These are phyloP conservation scores for Gentiana dahurica DNA, from an alignment of 257 asterid species.

Conservation along the genomic window DNA sequence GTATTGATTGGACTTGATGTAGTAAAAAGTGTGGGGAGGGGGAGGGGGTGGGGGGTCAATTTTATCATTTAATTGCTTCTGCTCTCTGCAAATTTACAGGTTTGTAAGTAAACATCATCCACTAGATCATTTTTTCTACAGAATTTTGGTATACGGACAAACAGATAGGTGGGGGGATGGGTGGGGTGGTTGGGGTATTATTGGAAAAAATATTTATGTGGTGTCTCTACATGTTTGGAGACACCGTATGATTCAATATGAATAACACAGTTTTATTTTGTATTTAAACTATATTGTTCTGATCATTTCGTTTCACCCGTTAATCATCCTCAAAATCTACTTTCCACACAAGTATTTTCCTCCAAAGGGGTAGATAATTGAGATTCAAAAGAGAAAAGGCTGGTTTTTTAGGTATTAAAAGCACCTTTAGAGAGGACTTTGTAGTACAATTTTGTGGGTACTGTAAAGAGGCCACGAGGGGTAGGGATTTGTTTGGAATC, in stretches of 20 bases:
- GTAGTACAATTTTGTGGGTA: slow-evolving; percentile 33
- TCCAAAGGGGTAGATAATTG: too few species aligned
- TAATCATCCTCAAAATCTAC: too few species aligned
- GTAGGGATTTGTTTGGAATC: not conserved
- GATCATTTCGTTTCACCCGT: too few species aligned
- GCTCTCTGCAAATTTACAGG: slow-evolving; percentile 4
- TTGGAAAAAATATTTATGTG: too few species aligned
- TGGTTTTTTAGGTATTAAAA: slow-evolving; percentile 25
- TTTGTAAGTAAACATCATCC: not conserved
- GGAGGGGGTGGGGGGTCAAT: not conserved
- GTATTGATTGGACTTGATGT: not conserved
- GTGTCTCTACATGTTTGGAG: too few species aligned
- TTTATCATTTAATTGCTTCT: slow-evolving; percentile 5
- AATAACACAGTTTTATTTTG: too few species aligned
- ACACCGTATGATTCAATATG: too few species aligned
- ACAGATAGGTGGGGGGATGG: too few species aligned
- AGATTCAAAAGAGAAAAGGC: slow-evolving; percentile 10
- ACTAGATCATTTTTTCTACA: slow-evolving; percentile 1
- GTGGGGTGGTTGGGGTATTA: not conserved
- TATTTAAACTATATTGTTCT: too few species aligned
- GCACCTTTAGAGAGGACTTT: slow-evolving; percentile 24
- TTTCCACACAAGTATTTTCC: too few species aligned
- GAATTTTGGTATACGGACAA: too few species aligned
- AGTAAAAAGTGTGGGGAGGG: not conserved
- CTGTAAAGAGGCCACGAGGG: slow-evolving; percentile 32